These are phyloP conservation scores for Phytophthora sansomeana DNA, from an alignment of 352 stramenopile genomes.

Conservation along the genomic window DNA sequence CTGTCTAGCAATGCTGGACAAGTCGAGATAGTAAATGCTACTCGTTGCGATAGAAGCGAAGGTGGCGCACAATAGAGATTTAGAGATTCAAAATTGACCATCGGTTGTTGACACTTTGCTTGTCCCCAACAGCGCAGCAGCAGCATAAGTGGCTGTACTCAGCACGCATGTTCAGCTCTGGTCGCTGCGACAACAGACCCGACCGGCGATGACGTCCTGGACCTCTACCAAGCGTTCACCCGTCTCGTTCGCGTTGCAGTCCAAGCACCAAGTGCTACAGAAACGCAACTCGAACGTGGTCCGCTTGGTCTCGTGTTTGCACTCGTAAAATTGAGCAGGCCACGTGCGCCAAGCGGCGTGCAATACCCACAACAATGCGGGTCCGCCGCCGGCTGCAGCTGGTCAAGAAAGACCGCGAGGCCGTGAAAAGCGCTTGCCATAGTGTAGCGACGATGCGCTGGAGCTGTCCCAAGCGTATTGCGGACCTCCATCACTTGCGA, in stretches of 20 bases:
- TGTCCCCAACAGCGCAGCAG: background rate
- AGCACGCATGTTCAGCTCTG: too few species aligned
- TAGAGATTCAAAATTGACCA: too few species aligned
- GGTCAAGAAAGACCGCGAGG: background rate
- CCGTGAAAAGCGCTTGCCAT: background rate
- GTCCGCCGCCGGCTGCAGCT: too few species aligned
- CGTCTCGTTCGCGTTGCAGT: conserved; percentile 7
- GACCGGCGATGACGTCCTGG: background rate
- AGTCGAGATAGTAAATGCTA: background rate
- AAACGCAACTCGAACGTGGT: background rate
- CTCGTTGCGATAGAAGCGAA: too few species aligned
- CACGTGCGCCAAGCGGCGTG: background rate
- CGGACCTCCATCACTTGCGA: conserved; percentile 8
- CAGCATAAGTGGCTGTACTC: too few species aligned
- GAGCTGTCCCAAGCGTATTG: background rate
- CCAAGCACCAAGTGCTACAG: conserved; percentile 23
- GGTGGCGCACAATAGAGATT: background rate
- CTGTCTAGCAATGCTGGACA: background rate
- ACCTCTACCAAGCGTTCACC: conserved; percentile 3
- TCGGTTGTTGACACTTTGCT: too few species aligned
- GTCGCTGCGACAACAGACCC: conserved; percentile 4
- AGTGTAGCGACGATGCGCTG: conserved; percentile 10
- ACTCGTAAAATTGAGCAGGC: background rate
- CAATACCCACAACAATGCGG: background rate
- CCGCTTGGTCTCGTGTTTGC: background rate